These are phyloP conservation scores for Fusarium sp. DNA, from an alignment of 2,329 filamentous ascomycete species.

Conservation along the genomic window DNA sequence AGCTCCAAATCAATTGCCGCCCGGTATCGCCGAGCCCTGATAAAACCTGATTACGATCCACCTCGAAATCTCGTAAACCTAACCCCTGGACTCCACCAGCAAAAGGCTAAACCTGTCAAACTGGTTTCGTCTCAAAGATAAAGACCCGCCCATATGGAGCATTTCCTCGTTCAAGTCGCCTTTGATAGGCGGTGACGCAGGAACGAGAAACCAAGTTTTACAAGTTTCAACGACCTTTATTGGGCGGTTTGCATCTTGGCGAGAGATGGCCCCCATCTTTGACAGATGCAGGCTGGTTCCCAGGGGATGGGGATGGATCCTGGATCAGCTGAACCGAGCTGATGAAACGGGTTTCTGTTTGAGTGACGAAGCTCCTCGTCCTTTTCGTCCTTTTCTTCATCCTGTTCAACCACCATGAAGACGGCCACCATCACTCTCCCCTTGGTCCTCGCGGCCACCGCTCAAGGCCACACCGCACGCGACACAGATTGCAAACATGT, in stretches of 20 bases:
- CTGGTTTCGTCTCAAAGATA: not conserved
- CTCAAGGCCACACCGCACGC: not conserved
- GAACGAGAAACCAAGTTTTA: constrained; percentile 4
- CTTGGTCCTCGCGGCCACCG: constrained; percentile 12
- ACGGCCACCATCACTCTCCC: not conserved
- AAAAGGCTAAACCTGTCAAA: constrained; percentile 6
- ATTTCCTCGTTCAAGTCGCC: not conserved
- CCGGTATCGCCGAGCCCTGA: not conserved
- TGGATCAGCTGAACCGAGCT: not conserved
- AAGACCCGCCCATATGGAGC: constrained; percentile 3
- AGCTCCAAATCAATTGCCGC: not conserved
- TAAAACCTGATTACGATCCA: not conserved
- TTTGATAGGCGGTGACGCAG: constrained; percentile 16
- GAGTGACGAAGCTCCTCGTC: not conserved
- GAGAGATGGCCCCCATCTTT: constrained; percentile 11
- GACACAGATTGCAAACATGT: constrained; percentile 40
- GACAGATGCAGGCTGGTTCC: not conserved
- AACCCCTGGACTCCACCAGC: constrained; percentile 4
- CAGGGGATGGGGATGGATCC: constrained; percentile 2
- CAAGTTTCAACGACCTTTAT: not conserved
- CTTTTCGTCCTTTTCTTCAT: not conserved
- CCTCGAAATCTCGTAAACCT: not conserved
- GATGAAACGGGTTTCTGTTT: constrained; percentile 2
- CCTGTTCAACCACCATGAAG: constrained; percentile 7
- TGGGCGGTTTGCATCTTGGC: not conserved